Conservation (phyloP, 1,284 basidiomycete genomes). For the Puccinia triticina region DNA sequence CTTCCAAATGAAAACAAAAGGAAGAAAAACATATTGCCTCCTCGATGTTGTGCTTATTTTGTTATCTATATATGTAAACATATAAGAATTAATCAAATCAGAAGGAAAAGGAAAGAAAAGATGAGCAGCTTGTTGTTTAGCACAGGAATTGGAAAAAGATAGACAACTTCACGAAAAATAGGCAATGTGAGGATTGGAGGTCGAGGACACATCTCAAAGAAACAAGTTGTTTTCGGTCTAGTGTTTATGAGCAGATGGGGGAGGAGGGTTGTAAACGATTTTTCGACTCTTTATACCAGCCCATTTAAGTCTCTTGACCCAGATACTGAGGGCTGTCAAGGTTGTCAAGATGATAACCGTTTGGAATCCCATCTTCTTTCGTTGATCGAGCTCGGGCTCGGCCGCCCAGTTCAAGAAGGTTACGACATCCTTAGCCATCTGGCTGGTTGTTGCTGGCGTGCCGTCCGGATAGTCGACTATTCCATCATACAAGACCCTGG, state of each 20-base stretch:
- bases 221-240: slow-evolving; percentile 12
- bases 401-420: slow-evolving; percentile 77
- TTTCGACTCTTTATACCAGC: slow-evolving; percentile 86
- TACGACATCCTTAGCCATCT: slow-evolving; percentile 98
- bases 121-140: background rate
- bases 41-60: background rate
- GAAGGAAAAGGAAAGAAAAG: background rate
- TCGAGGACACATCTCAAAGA: background rate
- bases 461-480: slow-evolving; percentile 93
- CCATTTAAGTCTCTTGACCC: slow-evolving; percentile 96
- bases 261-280: slow-evolving; percentile 62
- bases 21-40: background rate
- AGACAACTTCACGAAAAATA: background rate
- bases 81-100: background rate
- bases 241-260: slow-evolving; percentile 33
- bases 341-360: slow-evolving; percentile 75
- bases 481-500: slow-evolving; percentile 88
- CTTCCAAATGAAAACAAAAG: background rate
- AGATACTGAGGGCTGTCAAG: slow-evolving; percentile 78
- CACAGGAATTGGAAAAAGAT: background rate
- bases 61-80: background rate
- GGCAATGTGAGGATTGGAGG: background rate
- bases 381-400: slow-evolving; percentile 96
- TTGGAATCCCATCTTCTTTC: slow-evolving; percentile 88
- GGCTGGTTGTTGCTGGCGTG: slow-evolving; percentile 96